Base-by-base conservation (phyloP, 192 early-diverging fungal genomes). In the Coemansia sp. region DNA sequence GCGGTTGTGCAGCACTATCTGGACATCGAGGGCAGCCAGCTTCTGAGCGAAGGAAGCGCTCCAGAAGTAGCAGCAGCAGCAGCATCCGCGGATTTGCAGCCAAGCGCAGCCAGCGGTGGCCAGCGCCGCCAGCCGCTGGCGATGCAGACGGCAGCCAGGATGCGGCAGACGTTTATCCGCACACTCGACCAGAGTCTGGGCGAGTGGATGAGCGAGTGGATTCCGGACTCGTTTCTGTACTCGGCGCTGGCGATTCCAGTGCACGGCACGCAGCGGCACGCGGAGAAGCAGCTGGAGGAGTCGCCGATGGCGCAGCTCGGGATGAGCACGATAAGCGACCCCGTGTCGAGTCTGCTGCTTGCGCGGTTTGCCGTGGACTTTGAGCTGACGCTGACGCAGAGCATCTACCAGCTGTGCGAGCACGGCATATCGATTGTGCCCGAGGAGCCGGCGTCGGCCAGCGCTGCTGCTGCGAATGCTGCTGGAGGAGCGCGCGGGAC, bases 381-480 rank as follows among this genome's bases (percentile, higher is more conserved):
- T 72, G 81, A 78, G 59, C 72, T 77, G 72, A 77, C 81, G 32
- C 55, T 83, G 58, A 67, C 81, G 4, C 75, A 78, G 60, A 83
- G 72, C 48, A 74, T 83, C 8, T 83, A 83, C 51, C 81, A 83
- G 76, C 67, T 83, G 11, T 83, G 81, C 50, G 81, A 83, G 67
- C 81, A 83, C 20, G 72, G 64, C 25, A 82, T 82, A 19, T 70
- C 70, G 19, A 67, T 72, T 13, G 10, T 68, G 13, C 73, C 78
- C 6, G 78, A 74, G 7, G 70, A 75, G 7, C 44, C 19, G 0
- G 14, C 53, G 0, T 32, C 51, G 0, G 51, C 51, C 7, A 54
- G 17, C 13, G 38, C 56, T n/a, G 38, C 56, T 7, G 7, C 12
- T 5, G 5, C 25, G 5, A 19, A 7, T 7, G 40, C 32, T 32